phyloP scores from a whole-genome alignment of 192 early-diverging fungal genomes.

The Umbelopsis isabellina region DNA sequence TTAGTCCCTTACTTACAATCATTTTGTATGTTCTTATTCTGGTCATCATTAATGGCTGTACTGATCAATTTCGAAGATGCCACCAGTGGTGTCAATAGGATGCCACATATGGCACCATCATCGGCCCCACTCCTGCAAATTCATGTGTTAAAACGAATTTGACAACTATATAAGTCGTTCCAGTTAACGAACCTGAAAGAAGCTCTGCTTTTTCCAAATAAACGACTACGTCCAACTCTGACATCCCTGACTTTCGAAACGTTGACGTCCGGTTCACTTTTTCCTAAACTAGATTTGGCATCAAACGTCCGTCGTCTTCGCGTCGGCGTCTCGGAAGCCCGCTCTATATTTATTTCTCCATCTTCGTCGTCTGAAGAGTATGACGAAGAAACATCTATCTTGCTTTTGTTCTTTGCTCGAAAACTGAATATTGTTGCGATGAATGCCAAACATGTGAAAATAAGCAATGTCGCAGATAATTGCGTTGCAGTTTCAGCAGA shows the following conservation, averaged over 20 bases:
- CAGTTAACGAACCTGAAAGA: background rate
- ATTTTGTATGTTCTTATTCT: conserved; percentile 19
- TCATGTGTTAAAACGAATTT: background rate
- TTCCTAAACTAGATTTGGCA: background rate
- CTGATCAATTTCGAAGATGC: conserved; percentile 54
- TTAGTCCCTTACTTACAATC: conserved; percentile 30
- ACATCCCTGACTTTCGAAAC: conserved; percentile 9
- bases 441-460: background rate
- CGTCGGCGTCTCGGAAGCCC: background rate
- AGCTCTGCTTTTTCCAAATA: conserved; percentile 22
- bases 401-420: background rate
- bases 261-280: background rate
- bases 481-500: background rate
- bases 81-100: conserved; percentile 55
- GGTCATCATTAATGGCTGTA: conserved; percentile 28
- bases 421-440: conserved; percentile 6
- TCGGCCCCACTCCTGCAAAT: conserved; percentile 52
- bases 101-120: conserved; percentile 59
- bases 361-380: conserved; percentile 11
- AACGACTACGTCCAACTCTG: background rate
- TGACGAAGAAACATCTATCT: background rate
- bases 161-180: background rate
- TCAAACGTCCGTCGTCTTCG: background rate
- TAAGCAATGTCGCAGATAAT: background rate
- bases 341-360: conserved; percentile 13